Percentiles rank a stretch among this genome's conserved stretches.
phyloP scores from a whole-genome alignment of 768 basidiomycete species.

The Mycena vitilis region DNA sequence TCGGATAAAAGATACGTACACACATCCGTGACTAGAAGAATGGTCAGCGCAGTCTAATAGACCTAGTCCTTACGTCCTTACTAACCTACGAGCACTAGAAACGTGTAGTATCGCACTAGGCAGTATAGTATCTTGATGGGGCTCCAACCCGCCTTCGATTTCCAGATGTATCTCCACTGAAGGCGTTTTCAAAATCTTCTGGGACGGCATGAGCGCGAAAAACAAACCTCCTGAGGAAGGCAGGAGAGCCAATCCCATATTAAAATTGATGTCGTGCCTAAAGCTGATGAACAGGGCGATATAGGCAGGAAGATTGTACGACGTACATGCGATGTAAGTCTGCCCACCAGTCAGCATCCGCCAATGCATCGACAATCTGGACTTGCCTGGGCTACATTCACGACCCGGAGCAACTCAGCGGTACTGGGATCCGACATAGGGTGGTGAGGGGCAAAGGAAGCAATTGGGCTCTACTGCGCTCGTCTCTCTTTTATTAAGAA shows the following conservation, averaged over 20 bases:
- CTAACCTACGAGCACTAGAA: constrained; percentile 34
- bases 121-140: constrained; percentile 32
- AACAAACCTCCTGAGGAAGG: constrained; percentile 31
- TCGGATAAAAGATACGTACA: constrained; percentile 17
- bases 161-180: constrained; percentile 34
- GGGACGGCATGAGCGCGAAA: neutral
- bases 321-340: constrained; percentile 35
- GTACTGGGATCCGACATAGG: constrained; percentile 18
- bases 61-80: neutral
- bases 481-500: constrained; percentile 7
- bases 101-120: constrained; percentile 34
- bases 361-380: neutral
- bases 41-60: neutral
- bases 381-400: constrained; percentile 29
- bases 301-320: neutral
- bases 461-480: neutral
- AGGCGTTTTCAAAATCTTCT: neutral
- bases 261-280: constrained; percentile 34
- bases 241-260: constrained; percentile 38
- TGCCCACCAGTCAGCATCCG: neutral
- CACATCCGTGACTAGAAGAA: constrained; percentile 29
- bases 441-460: constrained; percentile 3
- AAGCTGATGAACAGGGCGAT: neutral
- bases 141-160: constrained; percentile 23
- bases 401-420: constrained; percentile 5